Evolutionary conservation across 2,329 filamentous ascomycete genomes (phyloP), one percentile per base, ranked within the genome.

Genomic region (Colletotrichum incanum): DNA sequence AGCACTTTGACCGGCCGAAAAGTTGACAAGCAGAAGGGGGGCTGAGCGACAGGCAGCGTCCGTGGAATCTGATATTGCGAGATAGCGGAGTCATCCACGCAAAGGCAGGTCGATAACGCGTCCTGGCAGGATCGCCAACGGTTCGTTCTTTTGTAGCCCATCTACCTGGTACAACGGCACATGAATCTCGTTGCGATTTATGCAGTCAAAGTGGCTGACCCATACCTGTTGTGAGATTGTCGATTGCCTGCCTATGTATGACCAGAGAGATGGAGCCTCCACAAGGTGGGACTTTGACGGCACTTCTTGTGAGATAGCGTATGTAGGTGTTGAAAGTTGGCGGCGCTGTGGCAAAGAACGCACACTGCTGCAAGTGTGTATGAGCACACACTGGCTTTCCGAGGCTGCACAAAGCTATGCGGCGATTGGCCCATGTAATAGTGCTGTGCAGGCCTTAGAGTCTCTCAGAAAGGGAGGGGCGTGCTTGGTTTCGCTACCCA

Each of bases 331-430:
- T 45, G 34, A 54, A n/a, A 26, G n/a, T 66, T 7, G 37, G 45
- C 67, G 6, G 34, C n/a, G 45, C 65, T 39, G 67, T 55, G 62
- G 62, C 67, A 66, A 70, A 54, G 55, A 60, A 59, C 14, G 20
- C 54, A 47, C 67, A 45, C 45, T 9, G 37, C 5, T 45, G 34
- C 47, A 39, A 52, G 47, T 34, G 37, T 34, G 59, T 16, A 56
- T 26, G 37, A 28, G 39, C 23, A 60, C 28, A 28, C 45, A 43
- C 34, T 65, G 45, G 39, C 16, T 31, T 37, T 58, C 9, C 47
- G n/a, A 63, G 47, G 50, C 28, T 52, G 43, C 52, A 47, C 16
- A 50, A 28, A 6, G 26, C 28, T 37, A 16, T 20, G 14, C 54
- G 31, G 52, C 31, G 50, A 72, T 63, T 72, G 58, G 65, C 34